These are phyloP conservation scores for Litsea cubeba DNA, from an alignment of 164 flowering plant genomes.

Conservation along the genomic window DNA sequence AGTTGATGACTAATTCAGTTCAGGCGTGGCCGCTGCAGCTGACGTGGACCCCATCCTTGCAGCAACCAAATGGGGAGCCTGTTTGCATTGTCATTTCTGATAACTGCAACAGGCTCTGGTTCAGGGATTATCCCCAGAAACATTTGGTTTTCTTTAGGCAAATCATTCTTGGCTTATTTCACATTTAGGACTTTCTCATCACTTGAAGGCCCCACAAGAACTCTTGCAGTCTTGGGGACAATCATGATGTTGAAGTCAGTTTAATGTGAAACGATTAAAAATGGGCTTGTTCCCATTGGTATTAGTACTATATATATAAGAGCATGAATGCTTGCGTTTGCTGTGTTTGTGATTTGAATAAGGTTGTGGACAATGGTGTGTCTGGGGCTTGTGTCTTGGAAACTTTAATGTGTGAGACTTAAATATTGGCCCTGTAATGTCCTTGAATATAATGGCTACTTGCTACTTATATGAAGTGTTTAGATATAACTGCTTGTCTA, in stretches of 20 bases:
- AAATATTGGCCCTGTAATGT: neutral
- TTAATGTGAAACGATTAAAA: neutral
- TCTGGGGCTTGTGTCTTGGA: too few relatives aligned
- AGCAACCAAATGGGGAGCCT: conserved; percentile 37
- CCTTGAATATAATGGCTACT: too few relatives aligned
- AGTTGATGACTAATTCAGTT: neutral
- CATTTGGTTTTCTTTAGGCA: conserved; percentile 60
- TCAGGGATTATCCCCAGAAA: conserved; percentile 23
- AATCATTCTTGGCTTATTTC: conserved; percentile 80
- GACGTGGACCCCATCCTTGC: conserved; percentile 24
- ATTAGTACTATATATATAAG: too few relatives aligned
- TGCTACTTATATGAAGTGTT: too few relatives aligned
- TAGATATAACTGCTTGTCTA: too few relatives aligned
- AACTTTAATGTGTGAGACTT: neutral
- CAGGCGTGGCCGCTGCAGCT: neutral
- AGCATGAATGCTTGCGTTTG: neutral
- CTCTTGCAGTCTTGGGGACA: conserved; percentile 2
- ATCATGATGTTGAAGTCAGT: conserved; percentile 12
- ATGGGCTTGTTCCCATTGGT: neutral
- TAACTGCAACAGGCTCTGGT: conserved; percentile 23
- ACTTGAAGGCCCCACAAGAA: neutral
- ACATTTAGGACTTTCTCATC: conserved; percentile 26
- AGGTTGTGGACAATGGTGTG: conserved; percentile 1
- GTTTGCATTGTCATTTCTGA: conserved; percentile 17
- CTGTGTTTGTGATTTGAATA: neutral